phyloP scores from a whole-genome alignment of 164 flowering plant genomes.

The Paratinospora sagittata region DNA sequence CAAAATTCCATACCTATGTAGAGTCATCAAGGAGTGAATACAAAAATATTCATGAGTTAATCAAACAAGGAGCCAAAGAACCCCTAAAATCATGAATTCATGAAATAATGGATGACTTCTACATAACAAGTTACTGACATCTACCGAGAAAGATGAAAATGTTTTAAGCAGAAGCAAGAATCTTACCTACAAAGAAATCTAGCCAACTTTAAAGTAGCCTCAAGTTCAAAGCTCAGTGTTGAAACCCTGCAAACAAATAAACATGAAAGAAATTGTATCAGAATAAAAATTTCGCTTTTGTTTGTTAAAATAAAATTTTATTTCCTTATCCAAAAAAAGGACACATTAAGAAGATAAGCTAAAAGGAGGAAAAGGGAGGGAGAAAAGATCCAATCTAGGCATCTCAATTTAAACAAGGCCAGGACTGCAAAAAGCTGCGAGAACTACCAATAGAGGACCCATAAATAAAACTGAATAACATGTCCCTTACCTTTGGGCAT shows the following conservation, averaged over 20 bases:
- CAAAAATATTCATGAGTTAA: neutral
- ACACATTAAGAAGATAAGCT: neutral
- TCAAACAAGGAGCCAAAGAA: neutral
- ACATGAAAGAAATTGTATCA: neutral
- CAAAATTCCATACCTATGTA: neutral
- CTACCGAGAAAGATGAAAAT: neutral
- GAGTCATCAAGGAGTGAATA: neutral
- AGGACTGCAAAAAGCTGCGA: neutral
- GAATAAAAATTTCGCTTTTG: too few relatives aligned
- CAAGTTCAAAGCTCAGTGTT: constrained; percentile 94
- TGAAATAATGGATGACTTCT: neutral
- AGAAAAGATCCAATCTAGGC: neutral
- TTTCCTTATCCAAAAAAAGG: too few relatives aligned
- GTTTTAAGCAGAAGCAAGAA: neutral
- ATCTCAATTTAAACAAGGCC: neutral
- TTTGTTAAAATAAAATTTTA: too few relatives aligned
- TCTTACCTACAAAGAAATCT: constrained; percentile 91
- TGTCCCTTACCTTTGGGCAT: constrained; percentile 72
- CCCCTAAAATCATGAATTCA: neutral
- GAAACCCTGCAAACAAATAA: constrained; percentile 72
- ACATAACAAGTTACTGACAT: neutral
- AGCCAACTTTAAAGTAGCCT: constrained; percentile 90
- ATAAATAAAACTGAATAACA: neutral
- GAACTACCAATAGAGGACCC: neutral
- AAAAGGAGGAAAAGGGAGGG: neutral